Percentiles rank a stretch among this genome's conserved stretches.
Conservation (phyloP, 164 flowering plant species). For the Nymphaea colorata region DNA sequence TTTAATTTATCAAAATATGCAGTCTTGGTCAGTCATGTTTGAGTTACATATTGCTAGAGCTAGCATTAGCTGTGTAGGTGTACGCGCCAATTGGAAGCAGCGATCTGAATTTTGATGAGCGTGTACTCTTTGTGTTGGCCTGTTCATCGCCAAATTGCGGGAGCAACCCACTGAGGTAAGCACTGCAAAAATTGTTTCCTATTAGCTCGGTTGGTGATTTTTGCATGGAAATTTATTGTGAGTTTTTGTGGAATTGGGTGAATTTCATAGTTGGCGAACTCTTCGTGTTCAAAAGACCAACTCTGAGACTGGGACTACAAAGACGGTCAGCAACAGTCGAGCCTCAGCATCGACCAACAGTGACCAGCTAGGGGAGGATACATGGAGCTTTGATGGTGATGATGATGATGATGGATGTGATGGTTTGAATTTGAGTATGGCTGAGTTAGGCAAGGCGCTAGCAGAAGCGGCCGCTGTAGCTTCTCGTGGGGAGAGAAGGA, state of each 20-base stretch:
- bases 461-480: conserved; percentile 37
- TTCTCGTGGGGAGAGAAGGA: conserved; percentile 33
- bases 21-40: background rate
- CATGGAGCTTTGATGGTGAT: conserved; percentile 11
- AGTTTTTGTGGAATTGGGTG: background rate
- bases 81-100: conserved; percentile 58
- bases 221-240: background rate
- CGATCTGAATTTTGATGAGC: conserved; percentile 45
- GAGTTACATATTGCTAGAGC: background rate
- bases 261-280: conserved; percentile 91
- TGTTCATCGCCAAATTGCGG: conserved; percentile 53
- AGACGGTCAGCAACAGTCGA: conserved; percentile 12
- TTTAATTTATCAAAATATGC: too few species aligned
- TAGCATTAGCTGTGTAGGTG: conserved; percentile 23
- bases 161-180: conserved; percentile 37
- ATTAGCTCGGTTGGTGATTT: background rate
- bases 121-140: conserved; percentile 56
- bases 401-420: conserved; percentile 22
- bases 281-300: conserved; percentile 53
- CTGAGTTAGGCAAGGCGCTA: conserved; percentile 50
- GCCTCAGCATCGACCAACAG: conserved; percentile 14
- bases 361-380: conserved; percentile 20
- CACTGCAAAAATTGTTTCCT: background rate
- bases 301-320: background rate
- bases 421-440: conserved; percentile 45